Percentiles rank a stretch among this genome's conserved stretches.
These are phyloP conservation scores for Cytidiella melzeri DNA, from an alignment of 768 basidiomycete genomes.

Conservation along the genomic window DNA sequence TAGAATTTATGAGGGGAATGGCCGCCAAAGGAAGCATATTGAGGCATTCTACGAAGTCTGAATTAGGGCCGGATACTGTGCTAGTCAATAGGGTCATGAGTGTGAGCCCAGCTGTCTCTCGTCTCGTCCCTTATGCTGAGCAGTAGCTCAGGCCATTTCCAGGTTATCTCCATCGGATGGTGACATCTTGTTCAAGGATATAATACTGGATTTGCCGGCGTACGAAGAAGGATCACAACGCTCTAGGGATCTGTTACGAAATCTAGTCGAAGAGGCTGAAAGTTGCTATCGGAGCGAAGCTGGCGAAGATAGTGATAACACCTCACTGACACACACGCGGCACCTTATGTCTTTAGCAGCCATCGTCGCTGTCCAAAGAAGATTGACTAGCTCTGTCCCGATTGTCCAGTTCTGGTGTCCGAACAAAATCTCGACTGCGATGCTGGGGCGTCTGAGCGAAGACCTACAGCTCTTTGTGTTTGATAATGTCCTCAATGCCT, in stretches of 20 bases:
- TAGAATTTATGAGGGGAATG: slow-evolving; percentile 51
- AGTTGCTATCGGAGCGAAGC: slow-evolving; percentile 28
- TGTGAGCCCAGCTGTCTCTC: slow-evolving; percentile 31
- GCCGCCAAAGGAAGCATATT: slow-evolving; percentile 44
- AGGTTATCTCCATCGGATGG: slow-evolving; percentile 36
- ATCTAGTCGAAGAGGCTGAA: slow-evolving; percentile 33
- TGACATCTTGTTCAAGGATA: slow-evolving; percentile 43
- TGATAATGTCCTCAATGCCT: slow-evolving; percentile 37
- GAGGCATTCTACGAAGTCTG: slow-evolving; percentile 35
- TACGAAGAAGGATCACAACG: slow-evolving; percentile 24
- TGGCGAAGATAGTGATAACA: slow-evolving; percentile 21
- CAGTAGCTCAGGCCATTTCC: slow-evolving; percentile 40
- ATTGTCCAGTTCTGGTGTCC: slow-evolving; percentile 50
- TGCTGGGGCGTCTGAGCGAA: slow-evolving; percentile 38
- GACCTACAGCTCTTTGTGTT: slow-evolving; percentile 42
- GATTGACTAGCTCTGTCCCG: slow-evolving; percentile 35
- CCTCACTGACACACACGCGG: slow-evolving; percentile 31
- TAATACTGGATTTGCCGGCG: slow-evolving; percentile 45
- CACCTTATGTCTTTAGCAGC: slow-evolving; percentile 43
- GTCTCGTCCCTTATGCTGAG: not conserved
- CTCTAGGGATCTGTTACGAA: slow-evolving; percentile 31
- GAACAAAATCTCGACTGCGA: slow-evolving; percentile 37
- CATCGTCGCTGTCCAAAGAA: slow-evolving; percentile 36
- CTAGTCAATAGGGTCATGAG: slow-evolving; percentile 42
- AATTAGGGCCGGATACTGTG: slow-evolving; percentile 40